These are phyloP conservation scores for Lachnellula hyalina DNA, from an alignment of 2,329 filamentous ascomycete genomes.

Conservation along the genomic window DNA sequence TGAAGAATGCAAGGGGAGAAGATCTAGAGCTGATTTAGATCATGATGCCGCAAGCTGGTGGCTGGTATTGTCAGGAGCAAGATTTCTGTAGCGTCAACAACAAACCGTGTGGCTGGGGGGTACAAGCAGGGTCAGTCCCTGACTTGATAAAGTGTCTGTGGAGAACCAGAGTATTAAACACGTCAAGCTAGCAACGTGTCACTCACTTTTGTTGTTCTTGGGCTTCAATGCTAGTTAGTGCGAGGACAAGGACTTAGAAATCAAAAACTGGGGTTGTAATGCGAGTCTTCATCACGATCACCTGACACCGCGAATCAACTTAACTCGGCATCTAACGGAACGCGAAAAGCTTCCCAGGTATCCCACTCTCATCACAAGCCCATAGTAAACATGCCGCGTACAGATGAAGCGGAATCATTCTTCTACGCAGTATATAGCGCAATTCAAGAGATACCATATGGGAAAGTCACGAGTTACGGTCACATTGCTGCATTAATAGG, in stretches of 20 bases:
- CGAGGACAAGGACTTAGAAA: not conserved
- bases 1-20: not conserved
- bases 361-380: not conserved
- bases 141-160: not conserved
- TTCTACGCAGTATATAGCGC: conserved; percentile 75
- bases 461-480: conserved; percentile 83
- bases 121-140: not conserved
- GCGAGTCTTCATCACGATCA: not conserved
- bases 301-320: not conserved
- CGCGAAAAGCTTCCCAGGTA: not conserved
- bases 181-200: no score
- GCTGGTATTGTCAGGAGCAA: conserved; percentile 2
- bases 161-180: no score
- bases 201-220: no score
- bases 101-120: conserved; percentile 8
- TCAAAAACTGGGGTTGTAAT: not conserved
- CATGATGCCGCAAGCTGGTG: conserved; percentile 6
- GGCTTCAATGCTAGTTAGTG: no score
- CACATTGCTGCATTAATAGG: conserved; percentile 70
- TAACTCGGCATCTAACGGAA: not conserved
- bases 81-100: not conserved
- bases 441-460: conserved; percentile 76
- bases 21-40: not conserved
- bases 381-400: conserved; percentile 48
- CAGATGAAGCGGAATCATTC: conserved; percentile 70